Evolutionary conservation across 768 basidiomycete genomes (phyloP), one percentile per base, ranked within the genome.

Genomic region (Lenzites betulinus): DNA sequence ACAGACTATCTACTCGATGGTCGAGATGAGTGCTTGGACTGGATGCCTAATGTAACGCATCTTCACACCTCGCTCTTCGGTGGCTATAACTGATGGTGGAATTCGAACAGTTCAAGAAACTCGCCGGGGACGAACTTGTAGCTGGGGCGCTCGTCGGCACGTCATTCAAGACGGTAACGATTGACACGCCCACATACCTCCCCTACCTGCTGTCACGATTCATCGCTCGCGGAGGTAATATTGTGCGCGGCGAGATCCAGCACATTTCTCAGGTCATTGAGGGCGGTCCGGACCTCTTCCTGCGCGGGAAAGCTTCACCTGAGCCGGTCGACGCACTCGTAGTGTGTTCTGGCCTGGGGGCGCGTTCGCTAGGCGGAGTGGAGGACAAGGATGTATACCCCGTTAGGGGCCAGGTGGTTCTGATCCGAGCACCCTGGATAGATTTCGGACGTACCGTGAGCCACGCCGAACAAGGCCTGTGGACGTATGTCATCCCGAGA

Each of bases 221-320:
- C 71, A 71, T 83, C 16, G 70, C 79, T 0, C 68, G 70, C 0
- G 92, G 91, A n/a, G 92, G 92, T 0, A 73, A 73, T 2, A 76
- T 83, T 47, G 74, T 86, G 7, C 87, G 86, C 1, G 81, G 78
- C 3, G 73, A 80, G 9, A 75, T 93, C 2, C 87, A 87, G 63
- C 90, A 92, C 61, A 81, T 93, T 60, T 74, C 79, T 33, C 86
- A 92, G 68, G 77, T 92, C 20, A 69, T 88, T n/a, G 83, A 87
- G 65, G 87, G 87, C 20, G 85, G 85, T 8, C 64, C 58, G 33
- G 62, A 55, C 44, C 62, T 62, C 12, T 72, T 69, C 66, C 51
- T 64, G 1, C 60, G 54, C 7, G 58, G 64, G 8, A 60, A 54
- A 11, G 57, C 60, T 4, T 42, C 63, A 26, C 41, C 35, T 0